Evolutionary conservation across 345 rosid genomes (phyloP).

Genomic region (Euphorbia lathyris): DNA sequence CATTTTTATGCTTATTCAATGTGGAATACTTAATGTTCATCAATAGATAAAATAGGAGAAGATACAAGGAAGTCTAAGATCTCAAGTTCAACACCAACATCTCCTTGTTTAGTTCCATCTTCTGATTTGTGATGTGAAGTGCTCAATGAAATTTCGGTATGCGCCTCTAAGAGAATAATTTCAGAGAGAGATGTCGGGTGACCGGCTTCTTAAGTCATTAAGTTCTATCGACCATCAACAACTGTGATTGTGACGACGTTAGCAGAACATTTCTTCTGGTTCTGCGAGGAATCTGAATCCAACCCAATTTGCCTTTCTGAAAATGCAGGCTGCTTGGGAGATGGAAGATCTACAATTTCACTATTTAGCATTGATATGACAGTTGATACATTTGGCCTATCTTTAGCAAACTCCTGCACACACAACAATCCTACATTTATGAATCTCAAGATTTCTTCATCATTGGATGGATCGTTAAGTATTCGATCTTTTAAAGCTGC

Average conservation of each 20-base stretch:
- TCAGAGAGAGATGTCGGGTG: no score
- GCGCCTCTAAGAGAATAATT: background rate
- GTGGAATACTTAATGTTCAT: no score
- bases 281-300: background rate
- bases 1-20: no score
- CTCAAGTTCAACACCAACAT: no score
- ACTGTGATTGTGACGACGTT: no score
- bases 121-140: no score
- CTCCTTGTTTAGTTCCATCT: no score
- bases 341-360: slow-evolving; percentile 15
- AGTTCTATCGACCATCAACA: background rate
- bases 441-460: slow-evolving; percentile 10
- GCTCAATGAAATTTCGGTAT: no score
- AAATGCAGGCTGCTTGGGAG: slow-evolving; percentile 11
- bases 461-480: background rate
- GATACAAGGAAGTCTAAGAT: no score
- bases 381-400: slow-evolving; percentile 12
- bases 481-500: background rate
- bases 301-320: background rate
- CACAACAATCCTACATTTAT: slow-evolving; percentile 19
- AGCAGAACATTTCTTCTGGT: no score
- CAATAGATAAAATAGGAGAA: no score
- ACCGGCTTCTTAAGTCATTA: background rate
- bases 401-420: slow-evolving; percentile 15
- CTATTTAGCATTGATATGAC: slow-evolving; percentile 13